A percentile compares a stretch with the other conserved stretches of the same genome.
These are phyloP conservation scores for Farysia itapuensis DNA, from an alignment of 1,284 basidiomycete genomes.

Conservation along the genomic window DNA sequence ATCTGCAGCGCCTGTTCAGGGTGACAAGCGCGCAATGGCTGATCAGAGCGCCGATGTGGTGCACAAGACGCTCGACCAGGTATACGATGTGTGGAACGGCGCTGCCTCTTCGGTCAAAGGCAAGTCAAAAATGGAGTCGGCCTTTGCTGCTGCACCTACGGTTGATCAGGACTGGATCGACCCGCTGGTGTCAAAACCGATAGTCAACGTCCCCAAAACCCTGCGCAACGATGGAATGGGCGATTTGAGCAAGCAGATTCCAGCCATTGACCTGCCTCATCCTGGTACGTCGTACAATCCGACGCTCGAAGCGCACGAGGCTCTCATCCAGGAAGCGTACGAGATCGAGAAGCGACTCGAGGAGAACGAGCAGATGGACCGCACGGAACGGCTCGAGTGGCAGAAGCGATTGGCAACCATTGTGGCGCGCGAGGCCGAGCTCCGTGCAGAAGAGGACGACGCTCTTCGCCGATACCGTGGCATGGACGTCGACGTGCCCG, in stretches of 20 bases:
- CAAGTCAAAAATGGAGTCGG: constrained; percentile 8
- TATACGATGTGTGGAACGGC: constrained; percentile 30
- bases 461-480: constrained; percentile 22
- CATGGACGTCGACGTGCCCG: constrained; percentile 30
- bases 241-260: constrained; percentile 47
- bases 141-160: neutral
- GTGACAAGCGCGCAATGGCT: constrained; percentile 11
- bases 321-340: constrained; percentile 73
- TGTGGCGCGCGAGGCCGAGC: constrained; percentile 21
- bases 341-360: constrained; percentile 69
- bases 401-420: constrained; percentile 19
- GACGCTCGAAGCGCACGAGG: constrained; percentile 72
- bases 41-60: constrained; percentile 11
- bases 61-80: constrained; percentile 7
- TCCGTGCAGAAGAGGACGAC: constrained; percentile 11
- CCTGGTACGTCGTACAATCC: constrained; percentile 95
- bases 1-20: neutral
- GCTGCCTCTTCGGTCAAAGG: constrained; percentile 7
- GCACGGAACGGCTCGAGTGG: constrained; percentile 11
- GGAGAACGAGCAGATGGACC: constrained; percentile 63
- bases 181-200: constrained; percentile 3
- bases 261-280: constrained; percentile 75
- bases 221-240: constrained; percentile 10
- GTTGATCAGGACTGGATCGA: constrained; percentile 13
- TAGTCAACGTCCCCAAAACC: constrained; percentile 16